Evolutionary conservation across 2,329 filamentous ascomycete genomes (phyloP).

Genomic region (Lasiodiplodia sp.): DNA sequence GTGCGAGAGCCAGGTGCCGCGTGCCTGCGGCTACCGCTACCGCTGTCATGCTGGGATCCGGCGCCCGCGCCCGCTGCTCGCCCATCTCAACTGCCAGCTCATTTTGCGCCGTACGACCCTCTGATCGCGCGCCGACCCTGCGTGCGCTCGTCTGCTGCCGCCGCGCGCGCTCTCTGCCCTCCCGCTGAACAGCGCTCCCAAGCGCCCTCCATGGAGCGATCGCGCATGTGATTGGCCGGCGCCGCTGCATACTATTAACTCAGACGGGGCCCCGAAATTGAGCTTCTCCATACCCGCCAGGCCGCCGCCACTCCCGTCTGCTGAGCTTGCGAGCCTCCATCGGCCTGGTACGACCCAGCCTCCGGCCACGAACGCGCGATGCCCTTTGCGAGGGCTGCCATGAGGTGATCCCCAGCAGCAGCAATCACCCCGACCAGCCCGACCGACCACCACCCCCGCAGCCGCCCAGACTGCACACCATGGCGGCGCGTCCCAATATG

Average conservation of each 20-base stretch:
- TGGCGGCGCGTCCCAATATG: slow-evolving; percentile 54
- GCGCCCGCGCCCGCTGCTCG: neutral
- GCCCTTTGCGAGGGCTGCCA: slow-evolving; percentile 23
- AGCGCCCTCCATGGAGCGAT: slow-evolving; percentile 21
- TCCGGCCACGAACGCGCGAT: slow-evolving; percentile 11
- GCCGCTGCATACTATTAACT: slow-evolving; percentile 24
- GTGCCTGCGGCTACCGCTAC: slow-evolving; percentile 12
- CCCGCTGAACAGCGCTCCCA: slow-evolving; percentile 3
- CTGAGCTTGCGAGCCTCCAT: slow-evolving; percentile 13
- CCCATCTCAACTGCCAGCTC: neutral
- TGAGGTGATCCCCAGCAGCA: slow-evolving; percentile 19
- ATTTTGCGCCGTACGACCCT: neutral
- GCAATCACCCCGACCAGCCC: neutral
- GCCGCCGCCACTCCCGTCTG: slow-evolving; percentile 21
- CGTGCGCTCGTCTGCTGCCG: slow-evolving; percentile 9
- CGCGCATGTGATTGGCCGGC: slow-evolving; percentile 25
- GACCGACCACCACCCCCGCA: slow-evolving; percentile 18
- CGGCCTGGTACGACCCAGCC: slow-evolving; percentile 16
- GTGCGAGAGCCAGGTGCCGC: slow-evolving; percentile 13
- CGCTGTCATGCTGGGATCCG: neutral
- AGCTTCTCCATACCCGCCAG: slow-evolving; percentile 26
- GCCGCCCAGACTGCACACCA: slow-evolving; percentile 21
- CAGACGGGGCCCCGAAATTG: slow-evolving; percentile 29
- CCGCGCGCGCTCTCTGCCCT: slow-evolving; percentile 1
- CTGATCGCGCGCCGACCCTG: neutral